A percentile compares a stretch with the other conserved stretches of the same genome.
phyloP scores from a whole-genome alignment of 2,329 filamentous ascomycete genomes.

The Orbilia oligospora region DNA sequence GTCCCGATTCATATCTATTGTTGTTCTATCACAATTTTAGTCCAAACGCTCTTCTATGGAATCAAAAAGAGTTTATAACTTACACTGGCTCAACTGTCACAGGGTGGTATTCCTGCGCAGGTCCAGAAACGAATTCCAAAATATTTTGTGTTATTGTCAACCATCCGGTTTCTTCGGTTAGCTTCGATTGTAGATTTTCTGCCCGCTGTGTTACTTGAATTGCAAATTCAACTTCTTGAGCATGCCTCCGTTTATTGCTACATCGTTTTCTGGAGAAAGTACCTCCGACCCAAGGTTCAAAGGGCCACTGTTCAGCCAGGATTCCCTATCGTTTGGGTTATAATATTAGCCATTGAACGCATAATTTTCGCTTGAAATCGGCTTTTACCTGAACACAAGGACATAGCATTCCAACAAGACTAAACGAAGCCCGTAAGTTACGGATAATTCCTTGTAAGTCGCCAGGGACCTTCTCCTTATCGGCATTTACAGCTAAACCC shows the following conservation, averaged over 20 bases:
- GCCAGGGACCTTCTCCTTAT: not conserved
- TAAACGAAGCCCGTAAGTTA: not conserved
- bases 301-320: not conserved
- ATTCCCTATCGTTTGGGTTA: not conserved
- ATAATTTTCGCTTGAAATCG: not conserved
- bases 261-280: not conserved
- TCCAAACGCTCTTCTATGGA: not conserved
- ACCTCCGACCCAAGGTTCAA: not conserved
- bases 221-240: not conserved
- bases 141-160: not conserved
- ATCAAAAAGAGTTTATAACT: not conserved
- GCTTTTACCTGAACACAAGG: not conserved
- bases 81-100: not conserved
- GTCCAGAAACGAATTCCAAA: not conserved
- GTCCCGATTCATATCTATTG: not conserved
- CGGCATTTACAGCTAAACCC: not conserved
- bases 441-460: not conserved
- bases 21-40: not conserved
- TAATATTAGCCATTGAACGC: not conserved
- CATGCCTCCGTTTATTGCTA: not conserved
- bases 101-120: not conserved
- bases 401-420: not conserved
- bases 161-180: slow-evolving; percentile 1
- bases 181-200: not conserved
- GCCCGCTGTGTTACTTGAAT: not conserved